phyloP scores from a whole-genome alignment of 108 stramenopile genomes.

The Aurantiochytrium sp. region DNA sequence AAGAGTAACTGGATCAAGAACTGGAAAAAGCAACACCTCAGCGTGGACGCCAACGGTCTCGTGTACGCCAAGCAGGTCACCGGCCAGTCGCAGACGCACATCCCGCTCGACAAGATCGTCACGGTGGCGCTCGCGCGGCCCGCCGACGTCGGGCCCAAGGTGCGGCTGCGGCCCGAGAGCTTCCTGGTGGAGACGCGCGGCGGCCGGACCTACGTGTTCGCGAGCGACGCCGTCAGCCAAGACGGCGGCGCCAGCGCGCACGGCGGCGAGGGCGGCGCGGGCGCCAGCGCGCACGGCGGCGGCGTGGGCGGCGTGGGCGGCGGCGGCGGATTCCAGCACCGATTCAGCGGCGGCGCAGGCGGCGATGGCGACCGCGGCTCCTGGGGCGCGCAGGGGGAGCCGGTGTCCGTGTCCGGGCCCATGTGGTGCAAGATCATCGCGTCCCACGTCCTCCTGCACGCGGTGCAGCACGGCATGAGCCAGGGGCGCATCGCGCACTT shows the following conservation, averaged over 20 bases:
- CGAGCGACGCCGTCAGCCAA: background rate
- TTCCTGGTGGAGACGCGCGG: background rate
- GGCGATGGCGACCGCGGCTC: background rate
- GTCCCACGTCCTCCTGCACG: background rate
- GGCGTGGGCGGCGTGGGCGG: background rate
- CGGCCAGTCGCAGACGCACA: background rate
- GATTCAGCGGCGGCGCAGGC: no score
- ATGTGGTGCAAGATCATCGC: background rate
- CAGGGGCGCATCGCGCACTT: background rate
- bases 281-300: background rate
- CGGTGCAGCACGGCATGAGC: background rate
- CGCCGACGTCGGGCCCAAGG: background rate
- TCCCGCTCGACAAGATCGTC: constrained; percentile 5
- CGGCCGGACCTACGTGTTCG: background rate
- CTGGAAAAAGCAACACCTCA: background rate
- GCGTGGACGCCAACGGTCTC: constrained; percentile 3
- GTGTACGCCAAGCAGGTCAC: background rate
- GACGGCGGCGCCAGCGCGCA: no score
- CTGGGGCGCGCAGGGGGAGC: background rate
- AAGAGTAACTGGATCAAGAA: constrained; percentile 30
- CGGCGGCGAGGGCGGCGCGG: background rate
- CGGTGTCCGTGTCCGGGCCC: background rate
- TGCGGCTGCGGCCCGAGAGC: background rate
- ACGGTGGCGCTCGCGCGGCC: background rate
- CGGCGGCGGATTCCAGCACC: no score